phyloP scores from a whole-genome alignment of 768 basidiomycete genomes.

The Kwoniella dejecticola region DNA sequence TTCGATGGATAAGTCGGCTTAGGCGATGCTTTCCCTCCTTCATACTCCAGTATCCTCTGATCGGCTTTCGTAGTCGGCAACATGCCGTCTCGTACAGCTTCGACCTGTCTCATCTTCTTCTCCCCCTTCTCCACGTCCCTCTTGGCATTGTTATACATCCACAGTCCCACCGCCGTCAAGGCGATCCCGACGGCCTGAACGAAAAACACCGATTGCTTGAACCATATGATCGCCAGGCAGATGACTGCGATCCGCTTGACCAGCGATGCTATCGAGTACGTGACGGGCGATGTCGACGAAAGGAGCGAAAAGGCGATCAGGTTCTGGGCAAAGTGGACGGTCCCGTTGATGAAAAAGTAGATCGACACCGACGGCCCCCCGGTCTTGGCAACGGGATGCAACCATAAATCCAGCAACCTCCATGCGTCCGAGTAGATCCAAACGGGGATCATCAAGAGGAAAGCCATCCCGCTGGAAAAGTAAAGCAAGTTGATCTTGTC shows the following conservation, averaged over 20 bases:
- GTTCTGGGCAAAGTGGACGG: slow-evolving; percentile 95
- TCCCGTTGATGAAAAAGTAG: slow-evolving; percentile 90
- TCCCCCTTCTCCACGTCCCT: slow-evolving; percentile 90
- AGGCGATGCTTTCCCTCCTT: slow-evolving; percentile 35
- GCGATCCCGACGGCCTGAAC: slow-evolving; percentile 87
- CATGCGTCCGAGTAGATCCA: slow-evolving; percentile 89
- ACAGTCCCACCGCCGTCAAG: slow-evolving; percentile 85
- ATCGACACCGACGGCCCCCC: slow-evolving; percentile 67
- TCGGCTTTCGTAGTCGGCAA: slow-evolving; percentile 48
- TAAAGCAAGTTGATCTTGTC: slow-evolving; percentile 96
- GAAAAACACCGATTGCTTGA: slow-evolving; percentile 78
- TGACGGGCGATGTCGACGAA: slow-evolving; percentile 93
- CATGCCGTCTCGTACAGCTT: slow-evolving; percentile 54
- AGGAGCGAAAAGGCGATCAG: slow-evolving; percentile 96
- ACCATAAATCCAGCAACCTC: slow-evolving; percentile 61
- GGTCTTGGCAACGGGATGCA: slow-evolving; percentile 38
- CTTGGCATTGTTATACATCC: slow-evolving; percentile 95
- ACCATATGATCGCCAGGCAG: slow-evolving; percentile 96
- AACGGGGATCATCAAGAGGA: slow-evolving; percentile 91
- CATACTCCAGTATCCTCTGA: slow-evolving; percentile 38
- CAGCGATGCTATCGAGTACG: slow-evolving; percentile 96
- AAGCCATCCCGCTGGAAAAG: slow-evolving; percentile 92
- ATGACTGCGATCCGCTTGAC: slow-evolving; percentile 98
- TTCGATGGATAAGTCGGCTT: slow-evolving; percentile 32
- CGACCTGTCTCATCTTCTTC: slow-evolving; percentile 68